phyloP scores from a whole-genome alignment of 2,329 filamentous ascomycete genomes.

The Fusarium graminum region DNA sequence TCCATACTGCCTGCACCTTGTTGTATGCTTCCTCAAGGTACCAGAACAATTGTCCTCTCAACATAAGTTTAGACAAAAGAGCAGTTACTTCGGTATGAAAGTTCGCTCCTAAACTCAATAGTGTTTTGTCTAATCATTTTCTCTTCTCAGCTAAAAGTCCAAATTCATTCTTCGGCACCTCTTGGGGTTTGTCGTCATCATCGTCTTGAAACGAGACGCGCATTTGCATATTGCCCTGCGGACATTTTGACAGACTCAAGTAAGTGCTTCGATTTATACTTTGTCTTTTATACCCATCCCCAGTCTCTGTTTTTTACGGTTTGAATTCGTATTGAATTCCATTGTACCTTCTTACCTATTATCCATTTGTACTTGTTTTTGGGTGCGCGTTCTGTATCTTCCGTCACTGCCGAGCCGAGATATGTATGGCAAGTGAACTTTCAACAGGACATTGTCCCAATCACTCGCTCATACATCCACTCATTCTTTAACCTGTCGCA shows the following conservation, averaged over 20 bases:
- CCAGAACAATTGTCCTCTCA: no score
- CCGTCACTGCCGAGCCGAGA: constrained; percentile 36
- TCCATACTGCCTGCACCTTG: constrained; percentile 19
- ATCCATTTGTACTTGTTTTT: constrained; percentile 24
- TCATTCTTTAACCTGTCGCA: constrained; percentile 2
- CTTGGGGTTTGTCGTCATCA: constrained; percentile 32
- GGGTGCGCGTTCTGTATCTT: constrained; percentile 33
- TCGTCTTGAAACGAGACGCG: constrained; percentile 35
- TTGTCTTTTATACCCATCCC: constrained; percentile 8
- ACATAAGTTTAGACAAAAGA: no score
- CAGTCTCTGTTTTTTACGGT: neutral
- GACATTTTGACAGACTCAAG: constrained; percentile 14
- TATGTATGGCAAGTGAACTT: constrained; percentile 27
- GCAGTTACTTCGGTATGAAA: no score
- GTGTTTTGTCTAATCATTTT: no score
- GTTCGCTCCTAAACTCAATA: no score
- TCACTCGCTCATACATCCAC: constrained; percentile 8
- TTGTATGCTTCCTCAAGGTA: neutral
- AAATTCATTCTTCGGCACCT: no score
- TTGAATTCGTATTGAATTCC: neutral
- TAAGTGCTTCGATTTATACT: constrained; percentile 32
- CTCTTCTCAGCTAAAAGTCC: no score
- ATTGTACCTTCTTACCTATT: neutral
- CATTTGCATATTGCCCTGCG: constrained; percentile 36
- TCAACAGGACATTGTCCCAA: constrained; percentile 14